These are phyloP conservation scores for Auriscalpium microsporum DNA, from an alignment of 768 basidiomycete species.

Conservation along the genomic window DNA sequence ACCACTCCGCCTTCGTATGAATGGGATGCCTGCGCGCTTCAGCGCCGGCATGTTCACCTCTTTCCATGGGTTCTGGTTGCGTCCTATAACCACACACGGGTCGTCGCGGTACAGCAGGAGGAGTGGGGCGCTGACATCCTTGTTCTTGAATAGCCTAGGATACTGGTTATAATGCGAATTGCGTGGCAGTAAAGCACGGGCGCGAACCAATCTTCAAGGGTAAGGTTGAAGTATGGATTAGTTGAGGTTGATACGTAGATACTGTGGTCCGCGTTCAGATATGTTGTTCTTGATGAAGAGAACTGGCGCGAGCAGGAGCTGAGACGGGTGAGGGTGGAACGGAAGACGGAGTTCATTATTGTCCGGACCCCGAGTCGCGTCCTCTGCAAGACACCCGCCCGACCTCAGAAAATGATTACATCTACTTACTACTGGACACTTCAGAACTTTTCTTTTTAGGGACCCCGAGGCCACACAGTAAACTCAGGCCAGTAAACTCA, in stretches of 20 bases:
- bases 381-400: too few relatives aligned
- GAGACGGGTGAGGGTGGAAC: conserved; percentile 1
- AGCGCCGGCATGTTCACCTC: conserved; percentile 75
- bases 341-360: not conserved
- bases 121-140: conserved; percentile 55
- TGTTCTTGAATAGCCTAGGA: conserved; percentile 72
- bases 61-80: conserved; percentile 99
- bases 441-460: too few relatives aligned
- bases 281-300: not conserved
- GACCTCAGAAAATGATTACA: too few relatives aligned
- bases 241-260: conserved; percentile 71
- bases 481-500: too few relatives aligned
- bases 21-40: conserved; percentile 47
- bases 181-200: conserved; percentile 30
- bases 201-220: conserved; percentile 73
- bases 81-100: conserved; percentile 87
- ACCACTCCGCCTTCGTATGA: conserved; percentile 80
- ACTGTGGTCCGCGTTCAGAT: conserved; percentile 27
- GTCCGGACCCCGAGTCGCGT: too few relatives aligned
- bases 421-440: too few relatives aligned
- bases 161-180: conserved; percentile 17
- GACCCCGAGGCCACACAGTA: too few relatives aligned
- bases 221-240: conserved; percentile 84
- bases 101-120: conserved; percentile 81
- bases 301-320: conserved; percentile 4